Percentiles rank a stretch among this genome's conserved stretches.
These are phyloP conservation scores for Annulohypoxylon moriforme DNA, from an alignment of 495 filamentous ascomycete genomes.

Conservation along the genomic window DNA sequence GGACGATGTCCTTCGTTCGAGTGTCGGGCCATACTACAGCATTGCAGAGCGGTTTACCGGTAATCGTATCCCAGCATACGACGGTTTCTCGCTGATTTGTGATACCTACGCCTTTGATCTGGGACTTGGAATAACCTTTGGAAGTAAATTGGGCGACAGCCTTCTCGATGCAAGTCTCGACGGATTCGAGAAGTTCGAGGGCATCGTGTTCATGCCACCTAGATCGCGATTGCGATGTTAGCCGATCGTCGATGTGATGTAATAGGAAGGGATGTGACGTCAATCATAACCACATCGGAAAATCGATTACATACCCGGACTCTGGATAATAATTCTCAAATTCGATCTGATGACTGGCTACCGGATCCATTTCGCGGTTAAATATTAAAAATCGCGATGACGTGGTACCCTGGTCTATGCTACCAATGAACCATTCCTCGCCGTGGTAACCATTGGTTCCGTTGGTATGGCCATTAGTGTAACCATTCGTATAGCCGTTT, in stretches of 20 bases:
- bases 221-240: constrained; percentile 28
- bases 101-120: constrained; percentile 89
- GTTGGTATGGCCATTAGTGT: constrained; percentile 13
- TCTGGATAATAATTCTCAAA: constrained; percentile 90
- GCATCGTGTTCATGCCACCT: constrained; percentile 98
- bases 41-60: constrained; percentile 87
- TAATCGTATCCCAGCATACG: constrained; percentile 88
- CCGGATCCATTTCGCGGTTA: constrained; percentile 79
- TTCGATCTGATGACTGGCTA: constrained; percentile 90
- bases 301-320: constrained; percentile 75
- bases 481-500: constrained; percentile 33
- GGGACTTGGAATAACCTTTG: constrained; percentile 73
- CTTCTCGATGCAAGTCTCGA: constrained; percentile 85
- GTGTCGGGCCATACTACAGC: constrained; percentile 97
- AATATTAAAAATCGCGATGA: constrained; percentile 95
- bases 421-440: constrained; percentile 61
- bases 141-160: constrained; percentile 78
- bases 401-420: constrained; percentile 93
- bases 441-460: constrained; percentile 2
- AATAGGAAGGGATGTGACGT: background rate
- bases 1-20: constrained; percentile 79
- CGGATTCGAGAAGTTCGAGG: constrained; percentile 78
- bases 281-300: constrained; percentile 3
- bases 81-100: constrained; percentile 96
- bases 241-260: constrained; percentile 27